Evolutionary conservation across 176 grass and related monocot species (phyloP), one percentile per base, ranked within the genome.

Genomic region (Carex scoparia): DNA sequence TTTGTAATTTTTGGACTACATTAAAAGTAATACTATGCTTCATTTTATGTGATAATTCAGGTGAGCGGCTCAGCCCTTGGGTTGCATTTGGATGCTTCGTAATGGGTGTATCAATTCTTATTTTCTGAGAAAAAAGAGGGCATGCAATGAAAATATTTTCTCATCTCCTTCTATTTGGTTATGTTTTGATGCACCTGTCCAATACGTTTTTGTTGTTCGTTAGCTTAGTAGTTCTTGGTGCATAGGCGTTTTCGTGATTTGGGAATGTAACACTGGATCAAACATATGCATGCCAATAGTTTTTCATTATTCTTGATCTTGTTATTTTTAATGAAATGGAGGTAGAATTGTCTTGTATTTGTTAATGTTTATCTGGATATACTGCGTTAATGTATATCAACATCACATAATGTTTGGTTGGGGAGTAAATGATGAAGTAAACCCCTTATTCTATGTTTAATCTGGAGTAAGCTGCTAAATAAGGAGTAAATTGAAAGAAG

Each of bases 41-140:
- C 18, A 7, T 55, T 33, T 67, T 48, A 57, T 46, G 38, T 84
- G 32, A 66, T 27, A 11, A 61, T 77, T 85, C 75, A 85, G 87
- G 87, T 85, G 87, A 89, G 57, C 73, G 87, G 15, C 73, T 89
- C 33, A 89, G 87, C 75, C 87, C 87, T 3, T 89, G 83, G 87
- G 82, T 89, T 32, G 74, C 82, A 33, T 85, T 89, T 65, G 87
- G 87, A 63, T 89, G 87, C 65, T 81, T 89, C 18, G 83, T 69
- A 48, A 89, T 89, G 87, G 87, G 87, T 27, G 23, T 89, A 54
- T 89, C 87, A 31, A 89, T 89, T 19, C 65, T 89, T 72, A 85
- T 89, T 85, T 89, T 89, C 7, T 89, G 82, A 89, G 63, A 56
- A 78, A 54, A 75, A 69, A 16, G 23, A 40, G 16, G 23, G 61